Conservation (phyloP, 345 rosid genomes). For the Melastoma malabathricum region DNA sequence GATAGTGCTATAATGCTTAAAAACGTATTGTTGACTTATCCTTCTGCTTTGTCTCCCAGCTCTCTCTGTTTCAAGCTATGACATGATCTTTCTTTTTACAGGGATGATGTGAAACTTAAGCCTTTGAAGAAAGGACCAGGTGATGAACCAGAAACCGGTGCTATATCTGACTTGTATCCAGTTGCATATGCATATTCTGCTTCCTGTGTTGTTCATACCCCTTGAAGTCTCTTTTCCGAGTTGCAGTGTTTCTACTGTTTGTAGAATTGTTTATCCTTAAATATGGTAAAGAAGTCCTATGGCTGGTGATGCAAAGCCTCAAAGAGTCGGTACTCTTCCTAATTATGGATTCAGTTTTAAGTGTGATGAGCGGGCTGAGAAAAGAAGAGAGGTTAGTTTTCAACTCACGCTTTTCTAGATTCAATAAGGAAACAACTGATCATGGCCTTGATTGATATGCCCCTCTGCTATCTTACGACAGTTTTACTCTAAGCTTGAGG, state of each 20-base stretch:
- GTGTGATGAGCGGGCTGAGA: slow-evolving; percentile 95
- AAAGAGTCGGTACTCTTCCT: slow-evolving; percentile 61
- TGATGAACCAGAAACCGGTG: neutral
- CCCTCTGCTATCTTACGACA: slow-evolving; percentile 13
- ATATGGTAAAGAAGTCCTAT: slow-evolving; percentile 36
- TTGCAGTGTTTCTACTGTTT: neutral
- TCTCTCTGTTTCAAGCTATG: neutral
- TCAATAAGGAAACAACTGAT: neutral
- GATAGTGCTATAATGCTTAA: neutral
- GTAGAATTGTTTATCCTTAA: slow-evolving; percentile 12
- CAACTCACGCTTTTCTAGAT: slow-evolving; percentile 5
- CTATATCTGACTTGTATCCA: neutral
- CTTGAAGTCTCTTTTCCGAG: neutral
- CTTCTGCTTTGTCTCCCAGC: too few relatives aligned
- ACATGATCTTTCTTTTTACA: slow-evolving; percentile 3
- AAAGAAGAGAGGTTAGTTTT: slow-evolving; percentile 77
- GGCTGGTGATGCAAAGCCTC: slow-evolving; percentile 49
- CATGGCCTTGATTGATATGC: slow-evolving; percentile 3
- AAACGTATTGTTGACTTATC: too few relatives aligned
- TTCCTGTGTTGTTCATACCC: neutral
- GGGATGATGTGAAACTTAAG: neutral
- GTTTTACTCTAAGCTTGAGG: slow-evolving; percentile 93
- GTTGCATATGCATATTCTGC: neutral
- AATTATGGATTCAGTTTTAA: slow-evolving; percentile 89
- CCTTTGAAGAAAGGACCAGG: slow-evolving; percentile 4